These are phyloP conservation scores for Kickxella alabastrina DNA, from an alignment of 192 early-diverging fungal genomes.

Conservation along the genomic window DNA sequence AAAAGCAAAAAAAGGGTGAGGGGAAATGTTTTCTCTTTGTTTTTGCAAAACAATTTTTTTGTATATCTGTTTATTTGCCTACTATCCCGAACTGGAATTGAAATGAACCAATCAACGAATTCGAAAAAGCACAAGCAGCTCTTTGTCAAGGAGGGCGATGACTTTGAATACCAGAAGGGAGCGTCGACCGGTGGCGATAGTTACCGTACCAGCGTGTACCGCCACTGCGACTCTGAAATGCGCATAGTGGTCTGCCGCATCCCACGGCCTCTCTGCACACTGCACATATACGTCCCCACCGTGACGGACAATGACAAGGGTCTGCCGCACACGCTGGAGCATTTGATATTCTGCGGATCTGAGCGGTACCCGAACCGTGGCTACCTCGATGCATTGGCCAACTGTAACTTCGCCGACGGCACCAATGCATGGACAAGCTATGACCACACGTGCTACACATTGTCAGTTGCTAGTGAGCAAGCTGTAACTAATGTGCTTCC, in stretches of 20 bases:
- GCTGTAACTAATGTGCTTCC: slow-evolving; percentile 71
- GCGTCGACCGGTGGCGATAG: background rate
- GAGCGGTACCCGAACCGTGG: slow-evolving; percentile 61
- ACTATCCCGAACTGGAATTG: too few species aligned
- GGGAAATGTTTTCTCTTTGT: too few species aligned
- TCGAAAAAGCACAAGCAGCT: slow-evolving; percentile 1
- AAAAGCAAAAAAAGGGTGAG: too few species aligned
- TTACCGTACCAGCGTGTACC: slow-evolving; percentile 48
- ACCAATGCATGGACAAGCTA: slow-evolving; percentile 64
- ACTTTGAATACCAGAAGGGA: slow-evolving; percentile 27
- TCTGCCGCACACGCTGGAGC: slow-evolving; percentile 81
- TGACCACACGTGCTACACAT: slow-evolving; percentile 69
- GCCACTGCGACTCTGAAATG: slow-evolving; percentile 48
- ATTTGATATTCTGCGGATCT: slow-evolving; percentile 81
- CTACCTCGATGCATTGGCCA: slow-evolving; percentile 71
- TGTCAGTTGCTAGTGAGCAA: slow-evolving; percentile 60
- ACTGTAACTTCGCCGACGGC: slow-evolving; percentile 68
- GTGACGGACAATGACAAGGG: slow-evolving; percentile 61
- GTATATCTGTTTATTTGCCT: too few species aligned
- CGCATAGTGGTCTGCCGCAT: slow-evolving; percentile 62
- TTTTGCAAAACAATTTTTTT: too few species aligned
- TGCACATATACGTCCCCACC: slow-evolving; percentile 76
- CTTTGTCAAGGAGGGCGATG: slow-evolving; percentile 26
- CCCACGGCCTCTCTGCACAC: slow-evolving; percentile 62
- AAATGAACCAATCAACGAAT: background rate